phyloP scores from a whole-genome alignment of 2,329 filamentous ascomycete genomes.

The Aspergillus nomiae region DNA sequence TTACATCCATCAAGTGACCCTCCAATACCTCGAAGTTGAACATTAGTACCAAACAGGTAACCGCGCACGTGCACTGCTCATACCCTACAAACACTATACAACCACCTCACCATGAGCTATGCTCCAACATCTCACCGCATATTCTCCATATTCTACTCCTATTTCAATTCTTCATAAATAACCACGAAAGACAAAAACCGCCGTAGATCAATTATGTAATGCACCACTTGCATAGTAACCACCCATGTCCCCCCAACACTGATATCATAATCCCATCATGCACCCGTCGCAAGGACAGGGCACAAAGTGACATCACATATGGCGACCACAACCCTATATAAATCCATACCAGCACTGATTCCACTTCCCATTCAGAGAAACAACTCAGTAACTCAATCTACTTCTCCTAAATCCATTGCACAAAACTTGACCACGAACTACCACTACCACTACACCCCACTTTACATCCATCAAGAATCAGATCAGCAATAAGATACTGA shows the following conservation, averaged over 20 bases:
- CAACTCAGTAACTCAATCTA: too few species aligned
- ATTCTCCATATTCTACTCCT: too few species aligned
- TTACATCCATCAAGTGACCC: too few species aligned
- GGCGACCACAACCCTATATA: conserved; percentile 2
- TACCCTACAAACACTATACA: not conserved
- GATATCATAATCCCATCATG: conserved; percentile 18
- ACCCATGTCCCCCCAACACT: not conserved
- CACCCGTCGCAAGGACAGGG: not conserved
- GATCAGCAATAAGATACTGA: too few species aligned
- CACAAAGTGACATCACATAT: conserved; percentile 13
- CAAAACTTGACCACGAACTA: too few species aligned
- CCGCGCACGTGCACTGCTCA: not conserved
- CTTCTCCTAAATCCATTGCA: too few species aligned
- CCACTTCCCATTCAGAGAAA: too few species aligned
- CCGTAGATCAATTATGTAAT: not conserved
- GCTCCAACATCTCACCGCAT: too few species aligned
- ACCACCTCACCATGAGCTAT: too few species aligned
- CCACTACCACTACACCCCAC: not conserved
- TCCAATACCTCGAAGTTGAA: too few species aligned
- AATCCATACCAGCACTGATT: not conserved
- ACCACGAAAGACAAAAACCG: too few species aligned
- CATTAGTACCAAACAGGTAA: not conserved
- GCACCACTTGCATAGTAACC: not conserved
- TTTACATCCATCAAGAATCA: not conserved
- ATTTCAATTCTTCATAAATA: too few species aligned